These are phyloP conservation scores for Tubosaeta sp. DNA, from an alignment of 768 basidiomycete species.

Conservation along the genomic window DNA sequence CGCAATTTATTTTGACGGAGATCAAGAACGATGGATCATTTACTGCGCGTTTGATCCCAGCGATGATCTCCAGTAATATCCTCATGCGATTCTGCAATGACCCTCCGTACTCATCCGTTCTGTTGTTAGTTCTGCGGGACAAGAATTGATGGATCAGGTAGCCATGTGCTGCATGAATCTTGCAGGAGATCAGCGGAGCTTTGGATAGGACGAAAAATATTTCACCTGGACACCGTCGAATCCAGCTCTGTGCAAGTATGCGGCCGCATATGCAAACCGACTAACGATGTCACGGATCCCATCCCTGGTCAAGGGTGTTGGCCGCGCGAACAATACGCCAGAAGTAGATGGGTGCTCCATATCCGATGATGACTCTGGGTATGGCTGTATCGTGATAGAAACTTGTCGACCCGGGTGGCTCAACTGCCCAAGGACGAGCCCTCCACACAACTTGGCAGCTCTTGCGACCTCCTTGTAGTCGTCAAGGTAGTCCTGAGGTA, in stretches of 20 bases:
- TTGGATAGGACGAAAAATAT: background rate
- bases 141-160: slow-evolving; percentile 47
- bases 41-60: slow-evolving; percentile 40
- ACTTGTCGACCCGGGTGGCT: slow-evolving; percentile 34
- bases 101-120: slow-evolving; percentile 58
- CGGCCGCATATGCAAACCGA: slow-evolving; percentile 52
- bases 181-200: background rate
- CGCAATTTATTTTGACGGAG: slow-evolving; percentile 33
- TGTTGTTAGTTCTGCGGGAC: slow-evolving; percentile 39
- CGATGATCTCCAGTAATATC: slow-evolving; percentile 44
- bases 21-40: slow-evolving; percentile 26
- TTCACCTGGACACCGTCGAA: slow-evolving; percentile 62
- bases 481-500: slow-evolving; percentile 21
- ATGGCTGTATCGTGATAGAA: slow-evolving; percentile 32
- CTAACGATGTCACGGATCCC: slow-evolving; percentile 50
- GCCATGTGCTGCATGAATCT: slow-evolving; percentile 45
- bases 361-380: slow-evolving; percentile 33
- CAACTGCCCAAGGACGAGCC: slow-evolving; percentile 31
- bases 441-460: slow-evolving; percentile 30
- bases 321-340: slow-evolving; percentile 29
- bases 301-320: slow-evolving; percentile 36
- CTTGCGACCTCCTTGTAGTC: slow-evolving; percentile 21
- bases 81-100: slow-evolving; percentile 46
- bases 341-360: slow-evolving; percentile 32
- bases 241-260: slow-evolving; percentile 50